phyloP scores from a whole-genome alignment of 2,329 filamentous ascomycete genomes.

The Pezicula rhizophila region DNA sequence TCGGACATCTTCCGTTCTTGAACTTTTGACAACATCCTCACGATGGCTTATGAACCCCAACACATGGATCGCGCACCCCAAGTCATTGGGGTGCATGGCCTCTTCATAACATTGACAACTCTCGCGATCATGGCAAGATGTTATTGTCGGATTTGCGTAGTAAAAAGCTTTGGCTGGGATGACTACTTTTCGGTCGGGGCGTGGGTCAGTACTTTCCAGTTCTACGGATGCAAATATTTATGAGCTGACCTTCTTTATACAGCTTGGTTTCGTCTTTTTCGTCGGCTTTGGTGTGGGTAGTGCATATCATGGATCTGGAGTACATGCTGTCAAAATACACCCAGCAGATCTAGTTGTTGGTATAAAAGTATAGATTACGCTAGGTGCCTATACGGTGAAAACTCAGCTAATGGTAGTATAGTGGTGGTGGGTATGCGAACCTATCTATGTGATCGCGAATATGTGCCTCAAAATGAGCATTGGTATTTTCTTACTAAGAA shows the following conservation, averaged over 20 bases:
- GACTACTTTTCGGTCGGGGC: conserved; percentile 7
- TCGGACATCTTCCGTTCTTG: too few species aligned
- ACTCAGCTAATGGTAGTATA: conserved; percentile 1
- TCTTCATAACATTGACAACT: conserved; percentile 27
- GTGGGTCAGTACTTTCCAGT: background rate
- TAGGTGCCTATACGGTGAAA: background rate
- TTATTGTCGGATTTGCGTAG: conserved; percentile 4
- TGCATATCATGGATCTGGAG: conserved; percentile 9
- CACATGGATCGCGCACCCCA: background rate
- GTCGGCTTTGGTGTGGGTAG: conserved; percentile 5
- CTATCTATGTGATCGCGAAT: conserved; percentile 33
- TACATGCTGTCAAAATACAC: conserved; percentile 4
- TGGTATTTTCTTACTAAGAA: conserved; percentile 33
- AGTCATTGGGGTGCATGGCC: conserved; percentile 1
- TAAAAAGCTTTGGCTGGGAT: conserved; percentile 8
- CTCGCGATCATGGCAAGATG: conserved; percentile 5
- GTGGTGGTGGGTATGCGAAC: conserved; percentile 33
- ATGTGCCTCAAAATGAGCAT: conserved; percentile 34
- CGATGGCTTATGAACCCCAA: too few species aligned
- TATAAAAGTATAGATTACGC: conserved; percentile 5
- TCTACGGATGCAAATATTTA: background rate
- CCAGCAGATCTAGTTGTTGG: conserved; percentile 1
- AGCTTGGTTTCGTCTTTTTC: conserved; percentile 9
- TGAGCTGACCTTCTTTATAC: background rate
- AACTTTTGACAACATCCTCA: too few species aligned